Base-by-base conservation (phyloP, 495 filamentous ascomycete species). In the Aspergillus heteromorphus region DNA sequence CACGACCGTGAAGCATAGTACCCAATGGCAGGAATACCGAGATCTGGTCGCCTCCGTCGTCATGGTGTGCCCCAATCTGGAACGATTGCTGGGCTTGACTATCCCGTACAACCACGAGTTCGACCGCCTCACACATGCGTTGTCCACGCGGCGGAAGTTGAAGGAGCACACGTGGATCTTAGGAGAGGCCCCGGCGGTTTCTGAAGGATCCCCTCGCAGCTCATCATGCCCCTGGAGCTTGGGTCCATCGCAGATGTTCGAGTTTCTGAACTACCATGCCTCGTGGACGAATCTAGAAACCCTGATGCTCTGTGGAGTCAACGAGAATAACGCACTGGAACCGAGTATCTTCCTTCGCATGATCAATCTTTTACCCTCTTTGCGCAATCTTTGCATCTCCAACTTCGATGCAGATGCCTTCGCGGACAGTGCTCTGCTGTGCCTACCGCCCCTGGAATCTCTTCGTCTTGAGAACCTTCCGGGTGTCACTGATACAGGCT, bases 21-120 rank as follows among this genome's bases (percentile, higher is more conserved):
- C 70, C 7, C 70, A 79, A 63, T 66, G 76, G 62, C 79, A 81
- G 43, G 78, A 86, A 49, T 86, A 89, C 56, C 79, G 87, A 27
- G 83, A 92, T 58, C 54, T 88, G 30, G 75, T 92, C 4, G 87
- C 89, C 5, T 90, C 88, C 6, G 70, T 97, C 23, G 82, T 96
- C 25, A 91, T 91, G 85, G 82, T 85, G 5, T 96, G 91, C 64
- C 89, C 89, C 9, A 92, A 93, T 63, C 70, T 97, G 36, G 89
- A 95, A 63, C 75, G 80, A 40, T 70, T 95, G 16, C 67, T 84
- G 30, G 90, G 91, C 2, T 82, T 85, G 57, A 83, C 87, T 61
- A 79, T 85, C 7, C 73, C 80, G 7, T 91, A 90, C 62, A 76
- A 83, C 45, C 86, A 89, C 63, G 76, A 83, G 40, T 91, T 87